Conservation (phyloP, 441 rosid genomes). For the Biscutella auriculata region DNA sequence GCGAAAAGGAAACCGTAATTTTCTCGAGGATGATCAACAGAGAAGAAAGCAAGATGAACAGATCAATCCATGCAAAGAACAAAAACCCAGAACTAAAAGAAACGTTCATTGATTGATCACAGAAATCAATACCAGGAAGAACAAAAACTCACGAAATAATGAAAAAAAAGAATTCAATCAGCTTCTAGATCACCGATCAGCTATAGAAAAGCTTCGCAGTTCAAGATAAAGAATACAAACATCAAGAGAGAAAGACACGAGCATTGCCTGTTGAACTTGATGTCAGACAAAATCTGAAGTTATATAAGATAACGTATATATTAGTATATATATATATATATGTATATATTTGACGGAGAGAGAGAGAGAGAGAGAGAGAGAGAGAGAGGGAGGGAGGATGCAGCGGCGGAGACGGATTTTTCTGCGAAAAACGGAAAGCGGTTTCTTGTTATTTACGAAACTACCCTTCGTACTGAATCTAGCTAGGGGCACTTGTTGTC, state of each 20-base stretch:
- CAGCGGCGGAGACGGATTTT: slow-evolving; percentile 23
- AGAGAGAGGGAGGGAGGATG: not conserved
- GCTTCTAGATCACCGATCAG: slow-evolving; percentile 1
- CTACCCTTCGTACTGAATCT: not conserved
- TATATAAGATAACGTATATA: too few species aligned
- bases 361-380: too few species aligned
- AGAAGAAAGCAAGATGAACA: not conserved
- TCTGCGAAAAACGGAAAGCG: too few species aligned
- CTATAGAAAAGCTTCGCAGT: not conserved
- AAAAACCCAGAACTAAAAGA: too few species aligned
- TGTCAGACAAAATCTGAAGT: too few species aligned
- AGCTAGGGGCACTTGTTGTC: not conserved
- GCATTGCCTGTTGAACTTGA: slow-evolving; percentile 12
- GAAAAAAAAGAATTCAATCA: not conserved
- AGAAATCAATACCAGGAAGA: too few species aligned
- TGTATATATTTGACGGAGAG: too few species aligned
- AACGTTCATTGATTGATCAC: too few species aligned
- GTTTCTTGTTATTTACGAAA: too few species aligned
- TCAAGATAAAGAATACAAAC: not conserved
- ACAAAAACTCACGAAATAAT: not conserved
- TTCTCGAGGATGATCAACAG: not conserved
- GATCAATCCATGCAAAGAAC: slow-evolving; percentile 11
- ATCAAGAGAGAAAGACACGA: not conserved
- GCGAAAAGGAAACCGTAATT: too few species aligned
- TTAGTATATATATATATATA: too few species aligned